Evolutionary conservation across 2,329 filamentous ascomycete genomes (phyloP).

Genomic region (Stachybotrys echinatus): DNA sequence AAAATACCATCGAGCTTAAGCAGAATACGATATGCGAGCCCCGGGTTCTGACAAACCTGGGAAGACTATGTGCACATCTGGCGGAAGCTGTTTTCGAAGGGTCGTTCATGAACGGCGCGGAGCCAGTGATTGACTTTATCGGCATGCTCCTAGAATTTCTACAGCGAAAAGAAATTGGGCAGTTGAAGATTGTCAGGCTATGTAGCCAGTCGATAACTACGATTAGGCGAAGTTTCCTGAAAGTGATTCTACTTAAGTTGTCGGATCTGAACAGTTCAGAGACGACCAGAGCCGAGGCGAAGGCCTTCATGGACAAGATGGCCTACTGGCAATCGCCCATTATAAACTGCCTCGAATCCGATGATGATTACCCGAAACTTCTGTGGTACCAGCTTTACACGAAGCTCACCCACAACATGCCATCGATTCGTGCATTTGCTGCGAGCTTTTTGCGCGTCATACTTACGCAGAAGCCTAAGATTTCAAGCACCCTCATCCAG

Average conservation of each 20-base stretch:
- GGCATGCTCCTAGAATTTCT: slow-evolving; percentile 84
- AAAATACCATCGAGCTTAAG: slow-evolving; percentile 62
- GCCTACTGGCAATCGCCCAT: slow-evolving; percentile 96
- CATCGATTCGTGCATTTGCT: slow-evolving; percentile 65
- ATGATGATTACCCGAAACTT: slow-evolving; percentile 77
- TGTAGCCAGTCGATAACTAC: slow-evolving; percentile 77
- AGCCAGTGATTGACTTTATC: slow-evolving; percentile 77
- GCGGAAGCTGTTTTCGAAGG: slow-evolving; percentile 91
- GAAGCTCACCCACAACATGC: slow-evolving; percentile 69
- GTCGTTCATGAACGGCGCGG: slow-evolving; percentile 89
- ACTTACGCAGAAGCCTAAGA: slow-evolving; percentile 85
- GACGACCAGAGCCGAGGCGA: slow-evolving; percentile 54
- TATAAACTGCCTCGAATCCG: slow-evolving; percentile 68
- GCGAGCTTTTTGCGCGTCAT: slow-evolving; percentile 88
- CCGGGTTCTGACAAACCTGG: slow-evolving; percentile 78
- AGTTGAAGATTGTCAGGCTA: slow-evolving; percentile 81
- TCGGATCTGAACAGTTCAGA: slow-evolving; percentile 72
- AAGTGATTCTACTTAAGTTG: slow-evolving; percentile 72
- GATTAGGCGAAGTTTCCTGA: slow-evolving; percentile 72
- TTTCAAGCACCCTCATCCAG: slow-evolving; percentile 68
- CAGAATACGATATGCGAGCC: slow-evolving; percentile 73
- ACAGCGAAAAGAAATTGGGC: slow-evolving; percentile 75
- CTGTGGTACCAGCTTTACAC: slow-evolving; percentile 92
- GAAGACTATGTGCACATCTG: slow-evolving; percentile 73
- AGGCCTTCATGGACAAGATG: slow-evolving; percentile 75